phyloP scores from a whole-genome alignment of 1,284 basidiomycete species.

The Sanguinoderma infundibulare region DNA sequence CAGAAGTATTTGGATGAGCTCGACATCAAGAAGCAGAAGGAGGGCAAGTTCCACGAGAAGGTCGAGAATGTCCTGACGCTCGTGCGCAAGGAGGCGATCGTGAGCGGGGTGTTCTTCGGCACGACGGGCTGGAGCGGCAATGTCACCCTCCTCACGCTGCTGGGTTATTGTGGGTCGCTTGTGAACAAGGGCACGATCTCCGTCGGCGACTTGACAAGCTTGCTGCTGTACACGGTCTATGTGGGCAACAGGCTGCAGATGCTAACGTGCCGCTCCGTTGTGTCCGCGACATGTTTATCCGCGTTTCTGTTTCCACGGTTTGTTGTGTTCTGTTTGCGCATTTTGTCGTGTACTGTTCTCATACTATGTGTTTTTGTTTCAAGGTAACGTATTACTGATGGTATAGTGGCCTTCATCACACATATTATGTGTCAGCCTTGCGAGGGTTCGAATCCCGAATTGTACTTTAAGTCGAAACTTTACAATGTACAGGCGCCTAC shows the following conservation, averaged over 20 bases:
- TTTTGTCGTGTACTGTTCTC: too few species aligned
- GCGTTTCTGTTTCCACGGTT: too few species aligned
- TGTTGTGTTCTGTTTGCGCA: too few species aligned
- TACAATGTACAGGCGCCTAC: too few species aligned
- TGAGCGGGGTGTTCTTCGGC: constrained; percentile 92
- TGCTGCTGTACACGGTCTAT: constrained; percentile 93
- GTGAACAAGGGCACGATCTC: constrained; percentile 89
- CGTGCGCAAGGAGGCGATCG: constrained; percentile 88
- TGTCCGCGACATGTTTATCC: too few species aligned
- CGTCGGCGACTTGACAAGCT: constrained; percentile 88
- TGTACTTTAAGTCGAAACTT: too few species aligned
- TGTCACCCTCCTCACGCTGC: constrained; percentile 84
- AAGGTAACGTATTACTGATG: too few species aligned
- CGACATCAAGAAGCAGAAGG: constrained; percentile 80
- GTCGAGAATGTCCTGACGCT: constrained; percentile 77
- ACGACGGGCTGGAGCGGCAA: constrained; percentile 96
- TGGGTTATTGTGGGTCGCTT: constrained; percentile 94
- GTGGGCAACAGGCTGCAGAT: constrained; percentile 82
- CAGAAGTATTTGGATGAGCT: too few species aligned
- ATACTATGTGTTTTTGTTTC: too few species aligned
- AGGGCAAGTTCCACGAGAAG: constrained; percentile 67
- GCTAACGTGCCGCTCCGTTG: constrained; percentile 70
- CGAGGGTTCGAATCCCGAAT: too few species aligned
- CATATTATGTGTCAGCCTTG: too few species aligned
- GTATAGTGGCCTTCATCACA: too few species aligned